Evolutionary conservation across 192 early-diverging fungal species (phyloP), one percentile per base, ranked within the genome.

Genomic region (Martensiomyces pterosporus): DNA sequence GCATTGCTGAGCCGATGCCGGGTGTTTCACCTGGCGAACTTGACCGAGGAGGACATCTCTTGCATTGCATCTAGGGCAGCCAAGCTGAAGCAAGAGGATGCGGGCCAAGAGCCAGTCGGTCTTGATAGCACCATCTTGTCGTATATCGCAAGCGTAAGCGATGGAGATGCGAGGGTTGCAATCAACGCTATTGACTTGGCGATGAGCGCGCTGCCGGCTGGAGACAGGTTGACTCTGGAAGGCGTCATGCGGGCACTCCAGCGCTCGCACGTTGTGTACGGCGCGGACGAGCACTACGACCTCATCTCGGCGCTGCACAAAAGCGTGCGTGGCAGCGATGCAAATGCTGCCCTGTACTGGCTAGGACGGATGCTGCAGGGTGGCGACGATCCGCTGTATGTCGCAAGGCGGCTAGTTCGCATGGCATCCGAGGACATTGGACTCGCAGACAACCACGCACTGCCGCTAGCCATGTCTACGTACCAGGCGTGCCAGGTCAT

Each of bases 401-500:
- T 93, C 35, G 87, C 87, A 0, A 59, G 89, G n/a, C 70, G 90
- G 29, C 42, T 95, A 38, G 75, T 93, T 19, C 76, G 91, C 8
- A 77, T 87, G 56, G 91, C 92, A 1, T 85, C 82, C 19, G 92
- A 95, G 52, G 92, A 95, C 54, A 83, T 95, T 57, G 92, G 92
- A 0, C 58, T 93, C 22, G 92, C 89, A 6, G 89, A 95, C 48
- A 86, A 79, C 46, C 49, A 71, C 1, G 92, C 91, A 0, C 56
- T 95, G 18, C 79, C 83, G 13, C 49, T 92, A 35, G 85, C 83
- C 47, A 55, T 92, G 9, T 47, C 90, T 4, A 77, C 88, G 4
- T 89, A 88, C 51, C 84, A 93, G 47, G 83, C 92, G 0, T 90
- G 87, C 48, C 88, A 92, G 62, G 79, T 70, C 27, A 86, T 95